Percentiles rank a stretch among this genome's conserved stretches.
Conservation (phyloP, 768 basidiomycete species). For the Boletus pseudopeckii region DNA sequence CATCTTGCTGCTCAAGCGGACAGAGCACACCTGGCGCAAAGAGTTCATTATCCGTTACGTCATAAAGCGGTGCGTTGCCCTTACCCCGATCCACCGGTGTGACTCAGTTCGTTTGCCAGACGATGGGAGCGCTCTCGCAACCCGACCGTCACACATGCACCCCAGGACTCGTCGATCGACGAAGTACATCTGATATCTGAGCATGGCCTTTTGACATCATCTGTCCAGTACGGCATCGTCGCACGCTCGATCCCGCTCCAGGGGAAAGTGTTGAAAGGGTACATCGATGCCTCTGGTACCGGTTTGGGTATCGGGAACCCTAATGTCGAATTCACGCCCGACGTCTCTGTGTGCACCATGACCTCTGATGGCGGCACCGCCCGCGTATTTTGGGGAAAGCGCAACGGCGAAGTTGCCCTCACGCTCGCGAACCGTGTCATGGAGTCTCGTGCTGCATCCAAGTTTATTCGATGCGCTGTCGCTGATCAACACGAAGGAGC, state of each 20-base stretch:
- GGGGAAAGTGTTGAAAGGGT: constrained; percentile 68
- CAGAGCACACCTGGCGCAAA: constrained; percentile 61
- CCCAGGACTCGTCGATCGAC: constrained; percentile 56
- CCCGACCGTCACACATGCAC: constrained; percentile 58
- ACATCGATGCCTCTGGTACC: constrained; percentile 59
- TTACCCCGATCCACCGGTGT: background rate
- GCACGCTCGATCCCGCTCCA: constrained; percentile 69
- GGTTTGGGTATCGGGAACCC: constrained; percentile 67
- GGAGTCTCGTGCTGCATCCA: constrained; percentile 48
- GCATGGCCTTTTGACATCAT: constrained; percentile 55
- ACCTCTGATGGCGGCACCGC: constrained; percentile 63
- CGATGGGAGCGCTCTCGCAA: constrained; percentile 68
- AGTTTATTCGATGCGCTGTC: constrained; percentile 46
- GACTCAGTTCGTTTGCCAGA: constrained; percentile 36
- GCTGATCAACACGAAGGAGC: constrained; percentile 61
- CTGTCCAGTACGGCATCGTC: constrained; percentile 65
- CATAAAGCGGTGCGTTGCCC: constrained; percentile 46
- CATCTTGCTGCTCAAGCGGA: constrained; percentile 52
- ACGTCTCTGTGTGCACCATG: constrained; percentile 58
- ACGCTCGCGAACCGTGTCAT: constrained; percentile 56
- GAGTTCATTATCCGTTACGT: constrained; percentile 62
- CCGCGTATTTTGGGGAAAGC: constrained; percentile 71
- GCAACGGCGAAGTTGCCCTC: constrained; percentile 63
- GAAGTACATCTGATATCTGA: constrained; percentile 59
- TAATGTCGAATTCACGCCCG: constrained; percentile 68